A percentile compares a stretch with the other conserved stretches of the same genome.
These are phyloP conservation scores for Periconia digitata DNA, from an alignment of 2,329 filamentous ascomycete species.

Conservation along the genomic window DNA sequence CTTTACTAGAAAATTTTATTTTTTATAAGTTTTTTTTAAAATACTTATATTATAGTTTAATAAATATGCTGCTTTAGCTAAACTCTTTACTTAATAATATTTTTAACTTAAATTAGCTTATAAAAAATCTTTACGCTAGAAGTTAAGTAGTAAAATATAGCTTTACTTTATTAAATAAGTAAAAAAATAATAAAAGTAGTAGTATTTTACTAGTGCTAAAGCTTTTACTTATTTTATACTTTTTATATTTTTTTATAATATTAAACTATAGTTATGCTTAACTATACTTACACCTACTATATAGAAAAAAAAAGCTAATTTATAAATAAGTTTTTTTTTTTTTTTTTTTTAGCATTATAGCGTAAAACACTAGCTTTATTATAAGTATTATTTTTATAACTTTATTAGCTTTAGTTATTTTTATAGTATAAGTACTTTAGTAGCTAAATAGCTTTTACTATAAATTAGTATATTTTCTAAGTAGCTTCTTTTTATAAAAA, in stretches of 20 bases:
- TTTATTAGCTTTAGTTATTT: too few species aligned
- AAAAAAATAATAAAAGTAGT: constrained; percentile 37
- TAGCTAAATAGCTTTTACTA: too few species aligned
- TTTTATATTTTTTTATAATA: constrained; percentile 49
- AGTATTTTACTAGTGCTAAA: constrained; percentile 44
- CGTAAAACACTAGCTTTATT: too few species aligned
- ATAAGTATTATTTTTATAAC: too few species aligned
- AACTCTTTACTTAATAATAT: constrained; percentile 45
- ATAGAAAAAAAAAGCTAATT: too few species aligned
- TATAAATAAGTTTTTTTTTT: too few species aligned
- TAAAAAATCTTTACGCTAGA: constrained; percentile 43
- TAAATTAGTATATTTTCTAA: too few species aligned
- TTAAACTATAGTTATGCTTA: constrained; percentile 47
- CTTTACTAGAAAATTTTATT: constrained; percentile 45
- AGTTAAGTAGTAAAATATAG: constrained; percentile 43
- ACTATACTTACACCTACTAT: too few species aligned
- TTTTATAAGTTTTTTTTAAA: constrained; percentile 39
- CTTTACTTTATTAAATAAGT: constrained; percentile 43
- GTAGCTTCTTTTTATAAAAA: too few species aligned
- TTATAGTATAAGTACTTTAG: too few species aligned
- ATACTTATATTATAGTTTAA: constrained; percentile 44
- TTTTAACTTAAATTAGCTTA: constrained; percentile 42
- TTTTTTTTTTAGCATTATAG: too few species aligned
- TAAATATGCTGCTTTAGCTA: constrained; percentile 45
- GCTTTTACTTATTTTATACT: constrained; percentile 48